Conservation (phyloP, 352 stramenopile genomes). For the Phytopythium boreale region DNA sequence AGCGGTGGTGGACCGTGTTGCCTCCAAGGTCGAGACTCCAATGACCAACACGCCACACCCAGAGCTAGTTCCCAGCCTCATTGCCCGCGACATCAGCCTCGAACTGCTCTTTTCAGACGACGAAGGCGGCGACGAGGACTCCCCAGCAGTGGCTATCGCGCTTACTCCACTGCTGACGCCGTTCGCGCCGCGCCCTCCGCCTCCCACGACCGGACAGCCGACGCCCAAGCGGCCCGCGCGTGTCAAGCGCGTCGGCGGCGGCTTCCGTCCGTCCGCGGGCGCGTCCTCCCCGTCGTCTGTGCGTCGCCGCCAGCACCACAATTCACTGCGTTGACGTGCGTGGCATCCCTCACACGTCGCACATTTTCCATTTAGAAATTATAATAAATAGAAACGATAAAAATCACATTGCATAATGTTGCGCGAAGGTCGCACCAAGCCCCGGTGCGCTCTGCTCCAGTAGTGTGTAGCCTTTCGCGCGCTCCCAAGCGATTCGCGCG, state of each 20-base stretch:
- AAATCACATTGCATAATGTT: slow-evolving; percentile 6
- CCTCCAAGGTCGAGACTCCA: slow-evolving; percentile 13
- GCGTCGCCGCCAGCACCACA: neutral
- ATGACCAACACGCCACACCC: slow-evolving; percentile 2
- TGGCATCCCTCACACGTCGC: slow-evolving; percentile 15
- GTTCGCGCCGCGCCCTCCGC: slow-evolving; percentile 1
- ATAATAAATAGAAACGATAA: slow-evolving; percentile 6
- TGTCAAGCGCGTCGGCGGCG: slow-evolving; percentile 54
- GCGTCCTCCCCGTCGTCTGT: neutral
- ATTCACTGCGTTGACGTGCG: slow-evolving; percentile 6
- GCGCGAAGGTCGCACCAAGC: slow-evolving; percentile 29
- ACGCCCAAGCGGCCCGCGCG: slow-evolving; percentile 19
- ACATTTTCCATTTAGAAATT: slow-evolving; percentile 5
- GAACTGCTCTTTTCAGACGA: slow-evolving; percentile 59
- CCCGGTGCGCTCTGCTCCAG: slow-evolving; percentile 51
- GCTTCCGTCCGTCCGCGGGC: slow-evolving; percentile 37
- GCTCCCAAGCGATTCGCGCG: neutral
- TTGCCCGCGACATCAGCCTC: slow-evolving; percentile 42
- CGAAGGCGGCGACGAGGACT: slow-evolving; percentile 17
- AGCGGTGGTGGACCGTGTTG: neutral
- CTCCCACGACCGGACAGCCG: neutral
- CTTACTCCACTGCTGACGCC: neutral
- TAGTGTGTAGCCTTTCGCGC: slow-evolving; percentile 23
- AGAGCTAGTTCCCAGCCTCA: neutral
- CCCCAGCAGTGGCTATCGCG: neutral